Conservation (phyloP, 1,284 basidiomycete species). For the Cryptococcus sp. region DNA sequence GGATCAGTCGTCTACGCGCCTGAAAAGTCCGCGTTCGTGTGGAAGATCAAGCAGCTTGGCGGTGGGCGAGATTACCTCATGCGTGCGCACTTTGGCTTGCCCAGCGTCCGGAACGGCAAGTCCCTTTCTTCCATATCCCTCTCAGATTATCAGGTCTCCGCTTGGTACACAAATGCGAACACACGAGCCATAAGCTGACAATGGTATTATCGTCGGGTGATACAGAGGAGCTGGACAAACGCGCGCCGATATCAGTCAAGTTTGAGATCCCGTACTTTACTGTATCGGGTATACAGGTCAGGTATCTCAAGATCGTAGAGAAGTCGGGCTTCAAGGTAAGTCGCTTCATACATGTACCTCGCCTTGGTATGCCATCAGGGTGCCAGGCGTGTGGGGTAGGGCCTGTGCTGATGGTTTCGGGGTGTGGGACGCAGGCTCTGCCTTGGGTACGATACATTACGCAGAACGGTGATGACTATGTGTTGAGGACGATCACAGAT, state of each 20-base stretch:
- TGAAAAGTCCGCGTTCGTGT: conserved; percentile 92
- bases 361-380: conserved; percentile 47
- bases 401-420: not conserved
- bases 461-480: conserved; percentile 92
- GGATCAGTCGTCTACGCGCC: conserved; percentile 92
- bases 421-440: not conserved
- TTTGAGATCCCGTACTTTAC: conserved; percentile 99
- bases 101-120: conserved; percentile 79
- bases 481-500: conserved; percentile 48
- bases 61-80: conserved; percentile 91
- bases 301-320: conserved; percentile 96
- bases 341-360: conserved; percentile 51
- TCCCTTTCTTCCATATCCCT: not conserved
- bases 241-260: conserved; percentile 91
- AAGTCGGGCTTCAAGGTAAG: conserved; percentile 91
- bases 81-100: conserved; percentile 92
- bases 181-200: not conserved
- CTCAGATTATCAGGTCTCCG: not conserved
- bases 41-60: conserved; percentile 95
- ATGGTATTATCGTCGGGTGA: not conserved
- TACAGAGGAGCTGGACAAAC: conserved; percentile 77
- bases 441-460: conserved; percentile 41
- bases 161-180: not conserved
- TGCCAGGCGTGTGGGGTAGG: not conserved
- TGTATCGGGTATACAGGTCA: conserved; percentile 87